Percentiles rank a stretch among this genome's conserved stretches.
phyloP scores from a whole-genome alignment of 306 rosid genomes.

The Quercus dentata region DNA sequence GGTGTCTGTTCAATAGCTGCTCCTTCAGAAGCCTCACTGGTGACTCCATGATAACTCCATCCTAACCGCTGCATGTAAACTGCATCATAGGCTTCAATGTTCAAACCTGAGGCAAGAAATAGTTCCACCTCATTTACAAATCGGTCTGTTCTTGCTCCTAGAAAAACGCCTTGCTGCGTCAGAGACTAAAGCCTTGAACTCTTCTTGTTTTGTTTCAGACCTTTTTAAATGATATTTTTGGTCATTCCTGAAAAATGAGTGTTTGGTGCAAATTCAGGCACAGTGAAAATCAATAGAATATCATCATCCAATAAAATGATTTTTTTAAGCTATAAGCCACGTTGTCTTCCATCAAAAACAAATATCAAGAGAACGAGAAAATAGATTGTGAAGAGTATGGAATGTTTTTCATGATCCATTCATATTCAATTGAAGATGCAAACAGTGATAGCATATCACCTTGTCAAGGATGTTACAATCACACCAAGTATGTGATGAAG shows the following conservation, averaged over 20 bases:
- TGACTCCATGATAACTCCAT: slow-evolving; percentile 56
- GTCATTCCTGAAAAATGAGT: slow-evolving; percentile 35
- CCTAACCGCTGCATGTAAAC: slow-evolving; percentile 77
- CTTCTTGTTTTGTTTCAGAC: slow-evolving; percentile 50
- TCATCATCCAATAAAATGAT: not conserved
- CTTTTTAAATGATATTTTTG: slow-evolving; percentile 22
- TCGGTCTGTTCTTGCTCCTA: slow-evolving; percentile 58
- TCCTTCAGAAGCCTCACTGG: slow-evolving; percentile 38
- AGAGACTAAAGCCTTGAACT: slow-evolving; percentile 43
- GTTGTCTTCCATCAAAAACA: not conserved
- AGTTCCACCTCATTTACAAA: slow-evolving; percentile 70
- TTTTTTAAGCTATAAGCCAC: not conserved
- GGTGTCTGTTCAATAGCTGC: slow-evolving; percentile 37
- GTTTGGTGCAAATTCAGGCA: not conserved
- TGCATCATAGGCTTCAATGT: slow-evolving; percentile 80
- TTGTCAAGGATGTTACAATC: slow-evolving; percentile 36
- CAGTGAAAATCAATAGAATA: not conserved
- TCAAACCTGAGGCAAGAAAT: slow-evolving; percentile 87
- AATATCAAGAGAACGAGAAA: no score
- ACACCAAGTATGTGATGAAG: slow-evolving; percentile 73
- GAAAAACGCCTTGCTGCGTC: slow-evolving; percentile 74
- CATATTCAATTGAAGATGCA: slow-evolving; percentile 14
- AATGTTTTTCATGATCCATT: not conserved
- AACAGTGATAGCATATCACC: slow-evolving; percentile 29
- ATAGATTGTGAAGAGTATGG: not conserved